Evolutionary conservation across 345 rosid genomes (phyloP).

Genomic region (Dipteronia dyeriana): DNA sequence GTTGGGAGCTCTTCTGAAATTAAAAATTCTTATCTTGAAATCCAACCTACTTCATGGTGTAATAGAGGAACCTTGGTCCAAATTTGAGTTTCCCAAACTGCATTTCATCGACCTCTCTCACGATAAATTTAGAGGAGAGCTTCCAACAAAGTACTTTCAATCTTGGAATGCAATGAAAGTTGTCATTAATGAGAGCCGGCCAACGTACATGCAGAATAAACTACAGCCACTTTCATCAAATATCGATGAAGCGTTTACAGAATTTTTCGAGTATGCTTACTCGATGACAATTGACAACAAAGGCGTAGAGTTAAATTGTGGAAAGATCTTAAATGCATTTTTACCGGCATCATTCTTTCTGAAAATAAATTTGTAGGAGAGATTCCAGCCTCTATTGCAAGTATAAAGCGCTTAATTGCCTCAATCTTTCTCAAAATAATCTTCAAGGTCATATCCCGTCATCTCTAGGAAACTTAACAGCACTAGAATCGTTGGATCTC

Average conservation of each 20-base stretch:
- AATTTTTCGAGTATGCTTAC: background rate
- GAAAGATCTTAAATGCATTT: conserved; percentile 4
- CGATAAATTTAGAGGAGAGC: conserved; percentile 15
- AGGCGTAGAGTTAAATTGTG: background rate
- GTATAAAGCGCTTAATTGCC: background rate
- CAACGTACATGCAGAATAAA: background rate
- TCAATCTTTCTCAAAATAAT: conserved; percentile 31
- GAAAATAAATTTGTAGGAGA: conserved; percentile 24
- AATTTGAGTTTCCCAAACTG: background rate
- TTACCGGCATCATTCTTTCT: conserved; percentile 21
- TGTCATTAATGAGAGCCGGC: background rate
- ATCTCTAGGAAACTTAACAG: background rate
- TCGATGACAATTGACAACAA: conserved; percentile 19
- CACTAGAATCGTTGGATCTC: conserved; percentile 28
- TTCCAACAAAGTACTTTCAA: conserved; percentile 14
- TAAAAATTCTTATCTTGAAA: conserved; percentile 8
- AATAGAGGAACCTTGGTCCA: background rate
- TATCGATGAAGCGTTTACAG: too few relatives aligned
- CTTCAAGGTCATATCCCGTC: conserved; percentile 24
- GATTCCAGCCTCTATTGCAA: conserved; percentile 8
- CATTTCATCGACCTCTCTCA: conserved; percentile 20
- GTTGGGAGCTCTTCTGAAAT: conserved; percentile 19
- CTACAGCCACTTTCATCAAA: too few relatives aligned
- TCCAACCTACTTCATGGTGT: conserved; percentile 6
- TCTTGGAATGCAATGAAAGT: conserved; percentile 29